Evolutionary conservation across 1,284 basidiomycete species (phyloP).

Genomic region (Ganoderma meredithae): DNA sequence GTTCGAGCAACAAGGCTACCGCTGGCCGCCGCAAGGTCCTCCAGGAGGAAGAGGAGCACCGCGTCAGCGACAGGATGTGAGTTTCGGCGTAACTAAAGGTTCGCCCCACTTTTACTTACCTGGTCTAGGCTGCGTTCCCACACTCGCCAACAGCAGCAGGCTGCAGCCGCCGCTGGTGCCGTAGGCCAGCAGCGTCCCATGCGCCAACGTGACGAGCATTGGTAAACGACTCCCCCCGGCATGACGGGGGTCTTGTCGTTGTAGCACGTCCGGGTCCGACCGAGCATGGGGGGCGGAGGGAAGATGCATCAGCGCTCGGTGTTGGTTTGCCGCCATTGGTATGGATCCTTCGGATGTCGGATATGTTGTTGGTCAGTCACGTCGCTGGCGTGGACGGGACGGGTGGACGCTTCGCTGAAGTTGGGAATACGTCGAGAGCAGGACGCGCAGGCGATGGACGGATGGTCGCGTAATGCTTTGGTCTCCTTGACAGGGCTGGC

Average conservation of each 20-base stretch:
- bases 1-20: slow-evolving; percentile 66
- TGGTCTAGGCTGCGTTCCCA: slow-evolving; percentile 78
- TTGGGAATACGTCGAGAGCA: slow-evolving; percentile 33
- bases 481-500: slow-evolving; percentile 1
- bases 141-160: slow-evolving; percentile 81
- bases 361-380: slow-evolving; percentile 39
- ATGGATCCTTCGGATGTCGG: slow-evolving; percentile 40
- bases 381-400: slow-evolving; percentile 32
- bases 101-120: slow-evolving; percentile 36
- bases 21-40: slow-evolving; percentile 76
- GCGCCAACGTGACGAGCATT: slow-evolving; percentile 73
- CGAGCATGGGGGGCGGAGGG: slow-evolving; percentile 69
- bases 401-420: slow-evolving; percentile 27
- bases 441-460: slow-evolving; percentile 29
- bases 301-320: slow-evolving; percentile 61
- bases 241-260: slow-evolving; percentile 35
- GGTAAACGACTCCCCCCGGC: slow-evolving; percentile 59
- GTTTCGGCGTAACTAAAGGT: slow-evolving; percentile 42
- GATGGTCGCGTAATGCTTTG: slow-evolving; percentile 14
- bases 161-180: slow-evolving; percentile 54
- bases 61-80: slow-evolving; percentile 82
- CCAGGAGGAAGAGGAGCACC: slow-evolving; percentile 80
- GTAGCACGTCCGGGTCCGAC: slow-evolving; percentile 62
- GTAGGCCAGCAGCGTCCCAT: slow-evolving; percentile 66
- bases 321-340: slow-evolving; percentile 48